Base-by-base conservation (phyloP, 768 basidiomycete species). In the Fistulinella prunicolor region DNA sequence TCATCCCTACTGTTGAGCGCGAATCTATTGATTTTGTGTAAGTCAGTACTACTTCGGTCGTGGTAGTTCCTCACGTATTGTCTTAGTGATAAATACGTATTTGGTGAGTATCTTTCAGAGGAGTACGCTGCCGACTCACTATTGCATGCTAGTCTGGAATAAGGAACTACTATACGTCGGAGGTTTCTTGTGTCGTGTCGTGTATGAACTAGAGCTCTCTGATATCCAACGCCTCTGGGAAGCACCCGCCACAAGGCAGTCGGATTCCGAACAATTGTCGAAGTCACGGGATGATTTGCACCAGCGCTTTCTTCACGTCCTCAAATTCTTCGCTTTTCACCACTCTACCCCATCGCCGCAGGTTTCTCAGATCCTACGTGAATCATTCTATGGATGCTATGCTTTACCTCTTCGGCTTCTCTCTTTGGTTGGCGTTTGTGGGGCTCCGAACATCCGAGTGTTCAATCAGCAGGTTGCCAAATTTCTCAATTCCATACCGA, bases 151-250 rank as follows among this genome's bases (percentile, higher is more conserved):
- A 87, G 86, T 83, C 7, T 94, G 91, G 93, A 98, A 98, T 58
- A 82, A 77, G 59, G 94, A 96, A 58, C 74, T 96, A 3, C 73
- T 98, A 6, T 85, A 80, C 57, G 75, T 92, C 14, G 90, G 90
- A 5, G 94, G 93, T 2, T 81, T 87, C 50, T 74, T 95, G 23
- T 75, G 84, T 41, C 83, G 94, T n/a, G 70, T 81, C 8, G 86
- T 88, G 0, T 98, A 94, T 58, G 92, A 96, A 58, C 68, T 82
- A 21, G 92, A 96, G 66, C 69, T 95, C 51, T 70, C 66, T 5
- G 70, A 70, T 23, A 72, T 93, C 10, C 20, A 39, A 19, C n/a
- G 7, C 35, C 6, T 36, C 5, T 36, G 35, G 35, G 17, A 36
- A 19, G 35, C 35, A 4, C 4, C 30, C 13, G 4, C 4, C 9